These are phyloP conservation scores for Flammula alnicola DNA, from an alignment of 1,284 basidiomycete genomes.

Conservation along the genomic window DNA sequence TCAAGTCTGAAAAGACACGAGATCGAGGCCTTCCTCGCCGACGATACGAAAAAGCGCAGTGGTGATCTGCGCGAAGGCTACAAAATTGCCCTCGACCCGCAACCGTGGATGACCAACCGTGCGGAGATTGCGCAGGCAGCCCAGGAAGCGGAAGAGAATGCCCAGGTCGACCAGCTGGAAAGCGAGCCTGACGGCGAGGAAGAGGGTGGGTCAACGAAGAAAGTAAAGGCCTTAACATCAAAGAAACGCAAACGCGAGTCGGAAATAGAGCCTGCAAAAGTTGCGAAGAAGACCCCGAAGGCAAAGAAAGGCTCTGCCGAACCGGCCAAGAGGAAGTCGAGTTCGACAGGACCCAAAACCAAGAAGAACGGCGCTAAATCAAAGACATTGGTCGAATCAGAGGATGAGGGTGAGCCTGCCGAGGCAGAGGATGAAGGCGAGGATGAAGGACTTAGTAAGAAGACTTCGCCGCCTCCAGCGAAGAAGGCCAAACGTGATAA, in stretches of 20 bases:
- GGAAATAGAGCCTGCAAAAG: too few relatives aligned
- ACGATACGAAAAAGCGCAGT: slow-evolving; percentile 69
- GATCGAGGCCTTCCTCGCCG: slow-evolving; percentile 83
- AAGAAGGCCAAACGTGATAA: slow-evolving; percentile 72
- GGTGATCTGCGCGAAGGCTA: slow-evolving; percentile 84
- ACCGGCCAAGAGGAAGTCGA: too few relatives aligned
- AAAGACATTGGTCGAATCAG: slow-evolving; percentile 72
- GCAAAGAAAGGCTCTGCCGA: slow-evolving; percentile 35
- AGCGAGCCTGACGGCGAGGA: slow-evolving; percentile 60
- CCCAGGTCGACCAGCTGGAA: slow-evolving; percentile 66
- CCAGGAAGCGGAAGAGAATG: slow-evolving; percentile 53
- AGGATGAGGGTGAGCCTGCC: slow-evolving; percentile 63
- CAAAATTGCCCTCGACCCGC: slow-evolving; percentile 82
- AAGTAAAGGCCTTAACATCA: too few relatives aligned
- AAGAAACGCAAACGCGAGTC: too few relatives aligned
- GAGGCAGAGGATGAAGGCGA: slow-evolving; percentile 47
- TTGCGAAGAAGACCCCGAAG: slow-evolving; percentile 36
- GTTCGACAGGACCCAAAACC: too few relatives aligned
- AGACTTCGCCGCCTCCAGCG: slow-evolving; percentile 60
- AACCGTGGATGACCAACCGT: slow-evolving; percentile 72
- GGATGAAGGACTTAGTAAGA: slow-evolving; percentile 58
- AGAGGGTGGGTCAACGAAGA: slow-evolving; percentile 59
- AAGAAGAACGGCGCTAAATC: slow-evolving; percentile 12
- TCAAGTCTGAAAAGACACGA: slow-evolving; percentile 81
- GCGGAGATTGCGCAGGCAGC: slow-evolving; percentile 34